A percentile compares a stretch with the other conserved stretches of the same genome.
phyloP scores from a whole-genome alignment of 2,329 filamentous ascomycete species.

The Aspergillus cejpii region DNA sequence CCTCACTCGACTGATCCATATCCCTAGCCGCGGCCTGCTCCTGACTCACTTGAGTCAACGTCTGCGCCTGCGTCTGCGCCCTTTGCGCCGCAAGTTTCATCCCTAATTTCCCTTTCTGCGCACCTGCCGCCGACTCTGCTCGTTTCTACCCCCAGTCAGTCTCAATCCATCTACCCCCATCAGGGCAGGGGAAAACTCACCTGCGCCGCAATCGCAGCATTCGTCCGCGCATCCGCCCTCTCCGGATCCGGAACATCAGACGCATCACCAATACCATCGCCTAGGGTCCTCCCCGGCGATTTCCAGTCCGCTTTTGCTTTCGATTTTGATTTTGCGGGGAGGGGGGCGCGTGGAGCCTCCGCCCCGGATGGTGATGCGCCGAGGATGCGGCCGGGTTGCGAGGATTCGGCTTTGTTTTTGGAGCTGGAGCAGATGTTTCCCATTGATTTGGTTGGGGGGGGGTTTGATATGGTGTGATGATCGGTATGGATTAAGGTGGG shows the following conservation, averaged over 20 bases:
- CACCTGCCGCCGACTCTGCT: constrained; percentile 47
- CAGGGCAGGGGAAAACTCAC: constrained; percentile 45
- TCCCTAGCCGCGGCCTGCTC: constrained; percentile 61
- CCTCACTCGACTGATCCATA: constrained; percentile 56
- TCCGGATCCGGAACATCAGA: constrained; percentile 4
- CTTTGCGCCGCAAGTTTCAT: constrained; percentile 68
- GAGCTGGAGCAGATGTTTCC: constrained; percentile 79
- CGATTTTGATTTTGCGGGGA: constrained; percentile 41
- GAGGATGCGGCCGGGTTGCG: constrained; percentile 65
- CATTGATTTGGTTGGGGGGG: constrained; percentile 47
- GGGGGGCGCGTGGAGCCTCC: constrained; percentile 47
- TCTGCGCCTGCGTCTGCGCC: constrained; percentile 62
- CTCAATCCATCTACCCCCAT: neutral
- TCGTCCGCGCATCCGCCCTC: constrained; percentile 56
- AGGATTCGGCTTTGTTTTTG: constrained; percentile 54
- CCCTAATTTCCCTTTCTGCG: constrained; percentile 59
- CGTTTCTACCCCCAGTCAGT: constrained; percentile 52
- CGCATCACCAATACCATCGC: constrained; percentile 39
- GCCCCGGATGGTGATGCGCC: constrained; percentile 43
- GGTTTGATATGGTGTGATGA: no score
- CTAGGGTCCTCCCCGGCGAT: constrained; percentile 58
- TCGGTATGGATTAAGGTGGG: no score
- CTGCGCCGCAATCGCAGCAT: constrained; percentile 77
- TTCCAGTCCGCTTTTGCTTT: constrained; percentile 13
- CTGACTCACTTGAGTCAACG: constrained; percentile 60